Conservation (phyloP, 345 rosid genomes). For the Linum usitatissimum region DNA sequence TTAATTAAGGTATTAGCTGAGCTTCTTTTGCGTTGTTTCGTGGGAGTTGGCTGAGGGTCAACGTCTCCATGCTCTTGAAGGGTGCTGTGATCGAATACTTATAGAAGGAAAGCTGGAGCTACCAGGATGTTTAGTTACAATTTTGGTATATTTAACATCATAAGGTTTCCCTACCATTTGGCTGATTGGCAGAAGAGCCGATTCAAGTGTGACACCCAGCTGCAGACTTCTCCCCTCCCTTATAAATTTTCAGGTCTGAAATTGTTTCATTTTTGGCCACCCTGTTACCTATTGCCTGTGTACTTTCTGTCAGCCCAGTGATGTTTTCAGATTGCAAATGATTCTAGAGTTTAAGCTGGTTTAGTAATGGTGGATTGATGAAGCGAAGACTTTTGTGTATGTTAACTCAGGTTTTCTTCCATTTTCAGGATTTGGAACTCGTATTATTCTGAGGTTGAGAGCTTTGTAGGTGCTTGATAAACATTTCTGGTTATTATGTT, state of each 20-base stretch:
- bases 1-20: background rate
- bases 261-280: background rate
- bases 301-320: background rate
- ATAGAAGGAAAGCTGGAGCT: constrained; percentile 27
- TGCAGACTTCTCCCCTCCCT: constrained; percentile 13
- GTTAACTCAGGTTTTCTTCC: constrained; percentile 8
- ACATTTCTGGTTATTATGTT: constrained; percentile 34
- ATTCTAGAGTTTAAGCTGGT: background rate
- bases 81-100: background rate
- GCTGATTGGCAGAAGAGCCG: constrained; percentile 79
- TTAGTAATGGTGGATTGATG: background rate
- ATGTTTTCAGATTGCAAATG: background rate
- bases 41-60: constrained; percentile 5
- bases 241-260: constrained; percentile 20
- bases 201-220: constrained; percentile 53
- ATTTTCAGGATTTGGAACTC: constrained; percentile 26
- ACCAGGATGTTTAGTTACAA: constrained; percentile 43
- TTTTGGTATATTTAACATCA: constrained; percentile 29
- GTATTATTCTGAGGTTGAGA: constrained; percentile 16
- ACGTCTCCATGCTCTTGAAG: constrained; percentile 11
- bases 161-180: constrained; percentile 47
- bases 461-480: constrained; percentile 15
- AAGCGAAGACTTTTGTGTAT: background rate
- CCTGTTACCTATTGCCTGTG: background rate
- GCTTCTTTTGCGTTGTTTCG: background rate